phyloP scores from a whole-genome alignment of 1,139 yeast species.

The Chernovozyma sophiae-reginae region DNA sequence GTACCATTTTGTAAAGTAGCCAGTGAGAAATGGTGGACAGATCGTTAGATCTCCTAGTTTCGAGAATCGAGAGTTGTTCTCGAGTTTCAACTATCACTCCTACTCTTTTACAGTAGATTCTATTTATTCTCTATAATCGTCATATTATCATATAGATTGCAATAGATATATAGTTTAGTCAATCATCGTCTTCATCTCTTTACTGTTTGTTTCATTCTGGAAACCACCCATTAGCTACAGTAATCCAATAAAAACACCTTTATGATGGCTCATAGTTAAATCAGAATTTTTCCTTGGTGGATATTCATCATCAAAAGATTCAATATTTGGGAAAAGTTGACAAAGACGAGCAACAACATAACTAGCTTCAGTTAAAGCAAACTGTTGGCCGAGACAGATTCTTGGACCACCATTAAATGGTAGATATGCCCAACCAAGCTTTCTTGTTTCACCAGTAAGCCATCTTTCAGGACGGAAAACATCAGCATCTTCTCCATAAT shows the following conservation, averaged over 20 bases:
- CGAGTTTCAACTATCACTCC: no score
- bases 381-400: constrained; percentile 57
- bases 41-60: no score
- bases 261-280: constrained; percentile 28
- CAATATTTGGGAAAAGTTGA: constrained; percentile 24
- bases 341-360: constrained; percentile 41
- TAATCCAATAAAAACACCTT: constrained; percentile 20
- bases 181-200: no score
- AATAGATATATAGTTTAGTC: no score
- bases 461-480: constrained; percentile 50
- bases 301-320: constrained; percentile 15
- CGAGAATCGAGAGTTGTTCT: no score
- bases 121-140: no score
- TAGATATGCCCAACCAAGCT: constrained; percentile 47
- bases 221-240: neutral
- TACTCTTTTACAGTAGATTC: no score
- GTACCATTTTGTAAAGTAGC: no score
- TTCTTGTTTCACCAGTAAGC: constrained; percentile 32
- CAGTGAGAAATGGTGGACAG: no score
- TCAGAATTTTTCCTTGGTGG: constrained; percentile 34
- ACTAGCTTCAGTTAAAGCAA: constrained; percentile 54
- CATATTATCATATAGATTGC: no score
- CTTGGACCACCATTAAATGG: constrained; percentile 63
- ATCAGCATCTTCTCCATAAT: constrained; percentile 45
- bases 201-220: no score